Evolutionary conservation across 148 eudicot species (phyloP), one percentile per base, ranked within the genome.

Genomic region (Vaccinium myrtillus): DNA sequence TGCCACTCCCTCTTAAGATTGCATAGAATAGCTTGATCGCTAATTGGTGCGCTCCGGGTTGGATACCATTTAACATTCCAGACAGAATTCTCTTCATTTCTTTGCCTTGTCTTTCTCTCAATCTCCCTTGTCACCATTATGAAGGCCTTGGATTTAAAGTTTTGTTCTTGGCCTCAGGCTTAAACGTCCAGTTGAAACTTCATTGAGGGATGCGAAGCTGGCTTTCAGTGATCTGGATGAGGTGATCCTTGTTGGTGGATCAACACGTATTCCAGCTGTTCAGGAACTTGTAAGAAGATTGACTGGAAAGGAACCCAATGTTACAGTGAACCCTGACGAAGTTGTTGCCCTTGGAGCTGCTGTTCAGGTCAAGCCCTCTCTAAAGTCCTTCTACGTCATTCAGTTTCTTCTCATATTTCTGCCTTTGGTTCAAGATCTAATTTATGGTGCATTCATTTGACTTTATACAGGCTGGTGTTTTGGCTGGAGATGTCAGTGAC

Each of bases 321-420:
- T 95, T 10, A 89, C 98, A 0, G 99, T 97, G 49, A 97, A 97
- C 81, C 99, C 99, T 5, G 99, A 97, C 86, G 99, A 95, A 91
- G 98, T 95, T 65, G 98, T 97, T 82, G 99, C 99, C 85, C 97
- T 97, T n/a, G 99, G 99, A 85, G 99, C 98, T 82, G 98, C 98
- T 27, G 99, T 97, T 86, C 98, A 95, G 99, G 99, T 94, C 19
- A 75, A 36, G 27, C 1, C 21, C 43, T 49, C 10, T 53, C 36
- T 53, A 25, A 27, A 2, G 23, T 65, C 12, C 1, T 61, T 79
- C 4, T 46, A 9, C 32, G 46, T 5, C 46, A 43, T 43, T 43
- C 46, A 54, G 73, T 23, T 63, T 67, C 16, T 23, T 9, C 16
- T 67, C n/a, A 32, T n/a, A 11, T 58, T 23, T 79, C 13, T 9